phyloP scores from a whole-genome alignment of 192 early-diverging fungal species.

The Linnemannia exigua region DNA sequence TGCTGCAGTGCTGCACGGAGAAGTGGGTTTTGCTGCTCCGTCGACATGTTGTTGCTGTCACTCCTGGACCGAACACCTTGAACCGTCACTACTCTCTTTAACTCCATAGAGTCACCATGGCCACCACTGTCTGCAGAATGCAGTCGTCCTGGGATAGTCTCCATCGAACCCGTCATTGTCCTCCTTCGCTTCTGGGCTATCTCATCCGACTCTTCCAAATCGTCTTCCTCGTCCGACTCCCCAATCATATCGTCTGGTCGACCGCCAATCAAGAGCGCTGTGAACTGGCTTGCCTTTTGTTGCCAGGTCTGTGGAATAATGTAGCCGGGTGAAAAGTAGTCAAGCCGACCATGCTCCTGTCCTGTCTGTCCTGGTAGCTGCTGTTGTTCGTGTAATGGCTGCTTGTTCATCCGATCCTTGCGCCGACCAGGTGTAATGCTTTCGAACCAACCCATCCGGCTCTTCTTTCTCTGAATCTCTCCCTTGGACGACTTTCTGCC shows the following conservation, averaged over 20 bases:
- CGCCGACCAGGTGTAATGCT: conserved; percentile 47
- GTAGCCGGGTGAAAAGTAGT: conserved; percentile 42
- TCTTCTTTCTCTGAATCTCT: conserved; percentile 12
- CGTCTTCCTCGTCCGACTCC: conserved; percentile 49
- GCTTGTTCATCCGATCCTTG: conserved; percentile 17
- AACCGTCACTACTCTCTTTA: background rate
- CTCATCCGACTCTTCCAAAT: conserved; percentile 26
- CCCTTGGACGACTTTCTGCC: conserved; percentile 9
- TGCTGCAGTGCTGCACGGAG: background rate
- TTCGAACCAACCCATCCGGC: conserved; percentile 49
- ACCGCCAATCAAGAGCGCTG: conserved; percentile 44
- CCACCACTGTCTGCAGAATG: background rate
- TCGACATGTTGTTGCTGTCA: conserved; percentile 5
- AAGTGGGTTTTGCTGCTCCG: conserved; percentile 20
- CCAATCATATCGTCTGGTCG: conserved; percentile 46
- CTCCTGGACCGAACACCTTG: background rate
- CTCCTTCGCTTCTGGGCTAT: conserved; percentile 24
- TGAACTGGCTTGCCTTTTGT: conserved; percentile 45
- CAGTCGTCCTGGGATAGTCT: background rate
- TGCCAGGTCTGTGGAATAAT: conserved; percentile 56
- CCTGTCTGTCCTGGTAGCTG: background rate
- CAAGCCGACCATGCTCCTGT: background rate
- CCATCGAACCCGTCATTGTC: conserved; percentile 12
- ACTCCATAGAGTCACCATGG: background rate
- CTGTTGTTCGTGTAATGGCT: background rate